Conservation (phyloP, 2,329 filamentous ascomycete species). For the Ilyonectria destructans region DNA sequence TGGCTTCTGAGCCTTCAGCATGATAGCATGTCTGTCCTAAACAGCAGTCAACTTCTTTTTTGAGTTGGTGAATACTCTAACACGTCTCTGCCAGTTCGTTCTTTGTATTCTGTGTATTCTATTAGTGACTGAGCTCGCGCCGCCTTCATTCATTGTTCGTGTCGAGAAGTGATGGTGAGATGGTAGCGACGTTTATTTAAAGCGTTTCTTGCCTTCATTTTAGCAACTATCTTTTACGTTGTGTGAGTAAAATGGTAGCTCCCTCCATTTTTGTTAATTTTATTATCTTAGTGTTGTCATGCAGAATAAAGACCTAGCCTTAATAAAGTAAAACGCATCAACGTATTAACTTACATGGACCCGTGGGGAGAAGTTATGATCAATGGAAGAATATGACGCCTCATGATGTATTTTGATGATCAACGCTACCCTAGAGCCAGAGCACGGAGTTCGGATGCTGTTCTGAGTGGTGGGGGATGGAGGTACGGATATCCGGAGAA, state of each 20-base stretch:
- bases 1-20: neutral
- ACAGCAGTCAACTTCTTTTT: neutral
- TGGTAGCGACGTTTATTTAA: no score
- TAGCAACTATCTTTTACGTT: no score
- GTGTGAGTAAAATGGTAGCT: no score
- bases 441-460: neutral
- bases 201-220: no score
- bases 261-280: no score
- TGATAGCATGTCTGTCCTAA: neutral
- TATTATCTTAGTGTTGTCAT: no score
- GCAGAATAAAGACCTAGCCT: no score
- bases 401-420: neutral
- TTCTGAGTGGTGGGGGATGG: neutral
- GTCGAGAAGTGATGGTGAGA: no score
- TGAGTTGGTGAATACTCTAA: neutral
- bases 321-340: no score
- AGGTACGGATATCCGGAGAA: constrained; percentile 12
- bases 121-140: neutral
- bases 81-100: neutral
- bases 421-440: neutral
- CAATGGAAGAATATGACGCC: neutral
- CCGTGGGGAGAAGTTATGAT: neutral
- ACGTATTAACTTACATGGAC: neutral
- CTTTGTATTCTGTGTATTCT: neutral
- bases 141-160: no score